These are phyloP conservation scores for Terana coerulea DNA, from an alignment of 768 basidiomycete genomes.

Conservation along the genomic window DNA sequence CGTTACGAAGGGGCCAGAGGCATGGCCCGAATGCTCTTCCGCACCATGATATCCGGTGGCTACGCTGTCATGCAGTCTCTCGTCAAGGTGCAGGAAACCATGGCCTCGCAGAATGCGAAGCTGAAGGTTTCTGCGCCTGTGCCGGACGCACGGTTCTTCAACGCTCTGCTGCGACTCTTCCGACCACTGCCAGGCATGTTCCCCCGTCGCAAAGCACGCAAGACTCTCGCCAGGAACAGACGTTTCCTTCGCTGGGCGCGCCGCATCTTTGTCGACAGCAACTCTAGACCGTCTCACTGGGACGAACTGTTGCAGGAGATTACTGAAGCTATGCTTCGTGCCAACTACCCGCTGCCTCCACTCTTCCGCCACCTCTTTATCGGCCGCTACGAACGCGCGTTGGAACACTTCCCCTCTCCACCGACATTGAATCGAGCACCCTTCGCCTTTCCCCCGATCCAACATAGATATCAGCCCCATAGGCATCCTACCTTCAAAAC, in stretches of 20 bases:
- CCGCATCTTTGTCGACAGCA: slow-evolving; percentile 25
- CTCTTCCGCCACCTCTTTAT: slow-evolving; percentile 38
- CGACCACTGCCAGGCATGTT: slow-evolving; percentile 11
- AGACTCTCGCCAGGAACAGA: slow-evolving; percentile 19
- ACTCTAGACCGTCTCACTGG: slow-evolving; percentile 24
- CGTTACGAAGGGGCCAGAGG: slow-evolving; percentile 20
- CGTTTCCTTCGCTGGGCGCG: slow-evolving; percentile 27
- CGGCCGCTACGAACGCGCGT: slow-evolving; percentile 22
- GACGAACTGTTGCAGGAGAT: slow-evolving; percentile 35
- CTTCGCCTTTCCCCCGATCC: neutral
- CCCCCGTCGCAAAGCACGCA: slow-evolving; percentile 1
- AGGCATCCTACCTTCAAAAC: slow-evolving; percentile 27
- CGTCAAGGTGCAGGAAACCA: slow-evolving; percentile 19
- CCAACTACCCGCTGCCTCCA: slow-evolving; percentile 38
- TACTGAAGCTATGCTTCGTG: slow-evolving; percentile 34
- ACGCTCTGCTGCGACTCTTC: slow-evolving; percentile 48
- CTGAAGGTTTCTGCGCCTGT: slow-evolving; percentile 27
- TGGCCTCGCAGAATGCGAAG: slow-evolving; percentile 19
- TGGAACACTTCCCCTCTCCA: neutral
- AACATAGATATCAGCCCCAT: slow-evolving; percentile 14
- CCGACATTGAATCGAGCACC: neutral
- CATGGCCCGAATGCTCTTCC: slow-evolving; percentile 30
- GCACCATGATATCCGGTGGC: slow-evolving; percentile 24
- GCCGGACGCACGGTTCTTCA: slow-evolving; percentile 68
- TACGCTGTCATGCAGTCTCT: slow-evolving; percentile 13